Percentiles rank a stretch among this genome's conserved stretches.
Evolutionary conservation across 2,329 filamentous ascomycete genomes (phyloP).

Genomic region (Cercospora janseana): DNA sequence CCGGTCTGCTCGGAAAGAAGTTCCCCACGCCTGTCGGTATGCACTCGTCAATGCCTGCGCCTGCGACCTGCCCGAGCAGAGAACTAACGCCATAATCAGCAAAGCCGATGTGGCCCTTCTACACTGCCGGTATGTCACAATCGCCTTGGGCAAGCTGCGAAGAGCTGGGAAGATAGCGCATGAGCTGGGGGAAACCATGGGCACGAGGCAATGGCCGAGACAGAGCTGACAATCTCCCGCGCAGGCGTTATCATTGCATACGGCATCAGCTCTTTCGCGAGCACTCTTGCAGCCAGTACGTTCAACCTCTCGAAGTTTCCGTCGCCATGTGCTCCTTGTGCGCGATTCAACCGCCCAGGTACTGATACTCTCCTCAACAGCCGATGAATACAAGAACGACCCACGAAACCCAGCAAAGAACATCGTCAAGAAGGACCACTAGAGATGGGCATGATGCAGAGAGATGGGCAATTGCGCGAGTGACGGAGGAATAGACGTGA

Average conservation of each 20-base stretch:
- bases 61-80: not conserved
- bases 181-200: conserved; percentile 6
- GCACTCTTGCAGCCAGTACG: conserved; percentile 75
- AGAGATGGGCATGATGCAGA: conserved; percentile 12
- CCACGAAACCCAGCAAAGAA: conserved; percentile 70
- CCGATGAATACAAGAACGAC: conserved; percentile 95
- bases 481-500: conserved; percentile 2
- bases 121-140: conserved; percentile 73
- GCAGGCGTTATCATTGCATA: conserved; percentile 82
- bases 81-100: conserved; percentile 54
- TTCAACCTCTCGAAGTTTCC: conserved; percentile 27
- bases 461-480: not conserved
- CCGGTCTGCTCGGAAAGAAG: conserved; percentile 51
- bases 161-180: not conserved
- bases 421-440: conserved; percentile 38
- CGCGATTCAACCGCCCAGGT: not conserved
- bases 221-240: conserved; percentile 21
- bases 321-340: not conserved
- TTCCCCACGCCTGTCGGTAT: conserved; percentile 51
- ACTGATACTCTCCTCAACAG: conserved; percentile 48
- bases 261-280: conserved; percentile 83
- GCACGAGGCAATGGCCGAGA: not conserved
- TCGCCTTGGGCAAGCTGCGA: not conserved
- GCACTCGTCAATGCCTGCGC: conserved; percentile 32
- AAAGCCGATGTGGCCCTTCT: conserved; percentile 89